Base-by-base conservation (phyloP, 23 red algal genomes). In the Gracilaria caudata region DNA sequence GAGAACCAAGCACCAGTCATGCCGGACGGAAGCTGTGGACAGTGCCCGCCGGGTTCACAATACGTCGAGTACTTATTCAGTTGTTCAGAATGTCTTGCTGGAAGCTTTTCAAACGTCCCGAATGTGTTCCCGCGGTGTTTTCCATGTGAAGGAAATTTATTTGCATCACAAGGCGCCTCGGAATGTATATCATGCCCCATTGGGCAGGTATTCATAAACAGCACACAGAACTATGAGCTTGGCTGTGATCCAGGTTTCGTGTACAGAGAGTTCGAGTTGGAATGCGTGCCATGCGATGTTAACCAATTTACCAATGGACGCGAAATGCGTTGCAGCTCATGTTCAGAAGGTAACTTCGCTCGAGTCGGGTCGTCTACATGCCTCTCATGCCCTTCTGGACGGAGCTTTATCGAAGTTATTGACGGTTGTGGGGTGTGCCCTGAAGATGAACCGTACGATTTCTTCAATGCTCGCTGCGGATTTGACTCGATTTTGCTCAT, bases 21-120 rank as follows among this genome's bases (percentile, higher is more conserved):
- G 43, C n/a, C 43, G 43, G 6, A 61, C 57, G 57, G 57, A 61
- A 61, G 57, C 26, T 61, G 57, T 61, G 57, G 57, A 61, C 20
- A 61, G 26, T 61, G 57, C 26, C 57, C 17, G 7, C 57, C 57
- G 26, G 57, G 57, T 7, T 29, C 20, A 10, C 19, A 9, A 9
- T 20, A 10, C 4, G 26, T 4, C 26, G n/a, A n/a, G 4, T n/a
- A 10, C 4, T 5, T 4, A 6, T 4, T 4, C n/a, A 29, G 26
- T 26, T 61, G 57, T 20, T n/a, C 19, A 16, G 57, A 61, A 20
- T 61, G 57, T 29, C 19, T 61, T 16, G 4, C 17, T 61, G 26
- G 26, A 26, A 26, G n/a, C 7, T 61, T 61, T 16, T 26, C 26
- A 29, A 20, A 61, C 57, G 57, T 61, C 17, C 57, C 57, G 26